Evolutionary conservation across 2,329 filamentous ascomycete species (phyloP), one percentile per base, ranked within the genome.

Genomic region (Graphium sp.): DNA sequence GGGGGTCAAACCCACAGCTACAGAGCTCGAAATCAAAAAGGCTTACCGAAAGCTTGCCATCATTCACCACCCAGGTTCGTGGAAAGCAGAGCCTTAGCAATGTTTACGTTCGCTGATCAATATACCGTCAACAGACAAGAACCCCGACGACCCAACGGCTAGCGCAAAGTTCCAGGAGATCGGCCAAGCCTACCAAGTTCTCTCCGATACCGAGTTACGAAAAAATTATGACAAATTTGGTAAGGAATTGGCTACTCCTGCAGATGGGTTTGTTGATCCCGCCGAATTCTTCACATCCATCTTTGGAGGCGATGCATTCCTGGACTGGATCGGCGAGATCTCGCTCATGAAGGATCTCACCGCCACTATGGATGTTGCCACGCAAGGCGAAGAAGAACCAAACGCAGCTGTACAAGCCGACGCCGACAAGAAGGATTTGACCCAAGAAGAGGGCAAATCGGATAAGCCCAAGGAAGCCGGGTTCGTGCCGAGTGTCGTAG

Each of bases 241-340:
- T 50, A 95, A 95, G 56, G 89, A 98, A 44, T 74, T 82, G 40
- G 85, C 89, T 5, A 81, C 87, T 47, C 89, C 89, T 1, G 73
- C 75, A 42, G 80, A 83, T 43, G 89, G 89, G 36, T 98, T 98
- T 51, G 81, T 81, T 61, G 89, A 98, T 50, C 89, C 89, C 2
- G 69, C 84, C 38, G 89, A 98, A 55, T 98, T 98, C 66, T 98
- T 98, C 58, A 80, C 80, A 44, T 91, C 85, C 62, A 98, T 98
- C 42, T 98, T 98, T 47, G 89, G 89, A 41, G 89, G 89, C 35
- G 87, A 94, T 43, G 84, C 87, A 9, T 98, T 98, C 46, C 64
- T 78, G 35, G 87, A 98, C 59, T 83, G 89, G 64, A 95, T 98
- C 46, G 89, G 89, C 40, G 89, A 98, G 63, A 93, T 98, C 41